Base-by-base conservation (phyloP, 2,329 filamentous ascomycete species). In the Cladophialophora bantiana region DNA sequence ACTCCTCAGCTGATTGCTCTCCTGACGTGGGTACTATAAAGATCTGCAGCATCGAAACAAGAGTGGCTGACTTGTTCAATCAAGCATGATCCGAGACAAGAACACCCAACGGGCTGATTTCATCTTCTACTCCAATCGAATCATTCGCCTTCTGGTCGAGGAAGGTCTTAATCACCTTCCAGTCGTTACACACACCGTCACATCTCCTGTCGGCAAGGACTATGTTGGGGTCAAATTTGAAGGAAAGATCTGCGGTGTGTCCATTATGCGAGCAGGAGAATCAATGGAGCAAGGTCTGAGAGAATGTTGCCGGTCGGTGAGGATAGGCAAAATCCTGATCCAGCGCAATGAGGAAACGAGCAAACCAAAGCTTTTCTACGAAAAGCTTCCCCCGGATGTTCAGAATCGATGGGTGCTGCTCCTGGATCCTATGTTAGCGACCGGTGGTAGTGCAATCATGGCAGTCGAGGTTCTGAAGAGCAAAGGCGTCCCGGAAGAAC, bases 351-450 rank as follows among this genome's bases (percentile, higher is more conserved):
- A 99, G 80, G 95, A 98, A 81, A 98, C 95, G 0, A 86, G 90
- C 62, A 87, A 90, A 82, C 95, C 95, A 12, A 95, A 93, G 78
- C 85, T 99, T 10, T 99, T 98, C 80, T 99, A 98, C 80, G 94
- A 98, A 75, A 99, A 99, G 83, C 86, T 99, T 42, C 95, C 95
- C 6, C 90, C 93, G 76, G 95, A 99, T 77, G 97, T 99, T 78
- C 88, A 91, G 31, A 87, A 94, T 62, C 85, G 95, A 78, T 99
- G 95, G 94, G 94, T 97, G 40, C 83, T 99, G 67, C 83, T 99
- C 53, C 82, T 99, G 54, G 95, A 99, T 77, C 95, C 95, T n/a
- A 99, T 99, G 95, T 94, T 99, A 81, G 95, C 95, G 65, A 99
- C 95, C 73, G 93, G 94, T 73, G 95, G 95, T 55, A 97, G 94